Conservation (phyloP, 2,329 filamentous ascomycete genomes). For the Bretziella fagacearum region DNA sequence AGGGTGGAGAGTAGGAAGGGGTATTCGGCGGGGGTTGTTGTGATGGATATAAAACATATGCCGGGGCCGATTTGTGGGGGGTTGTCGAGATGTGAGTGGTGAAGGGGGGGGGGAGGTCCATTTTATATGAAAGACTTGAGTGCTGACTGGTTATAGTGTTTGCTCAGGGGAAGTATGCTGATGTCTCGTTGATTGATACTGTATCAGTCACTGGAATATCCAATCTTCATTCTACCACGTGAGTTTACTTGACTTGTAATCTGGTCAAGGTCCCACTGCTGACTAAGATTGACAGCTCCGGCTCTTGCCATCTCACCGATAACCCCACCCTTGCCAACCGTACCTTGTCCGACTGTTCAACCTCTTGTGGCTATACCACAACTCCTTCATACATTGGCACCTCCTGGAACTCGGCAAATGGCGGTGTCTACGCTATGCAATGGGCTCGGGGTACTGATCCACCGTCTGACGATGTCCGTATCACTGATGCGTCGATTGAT, state of each 20-base stretch:
- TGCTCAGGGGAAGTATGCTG: background rate
- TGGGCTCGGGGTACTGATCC: constrained; percentile 40
- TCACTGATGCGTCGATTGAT: background rate
- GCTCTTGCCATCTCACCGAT: background rate
- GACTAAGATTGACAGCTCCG: constrained; percentile 5
- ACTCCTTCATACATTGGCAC: constrained; percentile 35
- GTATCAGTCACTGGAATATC: constrained; percentile 2
- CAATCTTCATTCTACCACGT: constrained; percentile 9
- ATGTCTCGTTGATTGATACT: constrained; percentile 4
- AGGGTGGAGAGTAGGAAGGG: constrained; percentile 46
- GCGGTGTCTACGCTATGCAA: constrained; percentile 54
- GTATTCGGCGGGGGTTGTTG: constrained; percentile 51
- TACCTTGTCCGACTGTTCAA: constrained; percentile 4
- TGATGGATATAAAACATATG: constrained; percentile 59
- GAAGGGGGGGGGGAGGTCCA: too few species aligned
- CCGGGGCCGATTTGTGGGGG: constrained; percentile 51
- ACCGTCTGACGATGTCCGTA: background rate
- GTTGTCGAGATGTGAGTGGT: constrained; percentile 54
- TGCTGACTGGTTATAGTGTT: background rate
- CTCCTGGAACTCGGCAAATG: constrained; percentile 46
- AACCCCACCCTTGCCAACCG: background rate
- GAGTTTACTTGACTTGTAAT: background rate
- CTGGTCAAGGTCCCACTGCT: too few species aligned
- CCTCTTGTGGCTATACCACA: constrained; percentile 6
- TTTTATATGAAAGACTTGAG: too few species aligned